These are phyloP conservation scores for Abelmoschus esculentus DNA, from an alignment of 345 rosid genomes.

Conservation along the genomic window DNA sequence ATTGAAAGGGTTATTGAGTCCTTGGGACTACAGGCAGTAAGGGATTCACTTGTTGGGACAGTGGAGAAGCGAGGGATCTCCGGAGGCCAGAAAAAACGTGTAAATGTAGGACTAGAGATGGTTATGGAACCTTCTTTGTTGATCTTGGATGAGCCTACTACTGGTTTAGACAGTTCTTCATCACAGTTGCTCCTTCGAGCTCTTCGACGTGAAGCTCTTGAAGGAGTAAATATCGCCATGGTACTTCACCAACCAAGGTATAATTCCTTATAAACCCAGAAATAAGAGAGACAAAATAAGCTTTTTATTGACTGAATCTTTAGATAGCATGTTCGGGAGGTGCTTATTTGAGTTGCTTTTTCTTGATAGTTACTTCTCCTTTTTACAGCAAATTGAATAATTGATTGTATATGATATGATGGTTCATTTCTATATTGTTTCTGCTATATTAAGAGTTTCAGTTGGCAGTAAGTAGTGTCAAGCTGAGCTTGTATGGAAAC, in stretches of 20 bases:
- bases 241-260: slow-evolving; percentile 90
- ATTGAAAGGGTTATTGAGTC: slow-evolving; percentile 89
- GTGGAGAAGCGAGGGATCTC: slow-evolving; percentile 86
- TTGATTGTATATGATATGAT: neutral
- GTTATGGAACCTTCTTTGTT: slow-evolving; percentile 93
- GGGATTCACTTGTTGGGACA: slow-evolving; percentile 88
- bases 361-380: neutral
- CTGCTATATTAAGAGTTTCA: too few relatives aligned
- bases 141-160: slow-evolving; percentile 86
- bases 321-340: neutral
- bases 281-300: neutral
- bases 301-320: neutral
- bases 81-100: slow-evolving; percentile 91
- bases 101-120: slow-evolving; percentile 88
- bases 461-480: too few relatives aligned
- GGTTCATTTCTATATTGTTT: neutral
- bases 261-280: neutral
- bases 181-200: slow-evolving; percentile 76
- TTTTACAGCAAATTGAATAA: neutral
- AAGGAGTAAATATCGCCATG: slow-evolving; percentile 87
- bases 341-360: neutral
- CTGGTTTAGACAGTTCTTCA: slow-evolving; percentile 88
- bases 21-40: slow-evolving; percentile 68
- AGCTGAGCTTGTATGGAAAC: neutral
- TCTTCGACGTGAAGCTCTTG: slow-evolving; percentile 79